Conservation (phyloP, 192 early-diverging fungal genomes). For the Helicostylum pulchrum region DNA sequence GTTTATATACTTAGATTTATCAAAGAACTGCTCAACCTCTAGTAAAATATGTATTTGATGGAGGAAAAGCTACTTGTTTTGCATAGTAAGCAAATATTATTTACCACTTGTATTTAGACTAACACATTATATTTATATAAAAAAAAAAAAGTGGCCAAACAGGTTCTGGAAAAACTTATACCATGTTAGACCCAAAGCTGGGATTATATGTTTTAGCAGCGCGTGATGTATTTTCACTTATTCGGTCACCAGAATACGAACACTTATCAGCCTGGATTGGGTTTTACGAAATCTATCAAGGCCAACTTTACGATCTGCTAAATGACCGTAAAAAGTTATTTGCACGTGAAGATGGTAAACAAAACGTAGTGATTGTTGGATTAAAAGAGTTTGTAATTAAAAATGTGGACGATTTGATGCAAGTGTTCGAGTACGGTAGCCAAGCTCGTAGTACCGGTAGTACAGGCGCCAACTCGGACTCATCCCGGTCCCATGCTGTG, state of each 20-base stretch:
- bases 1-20: slow-evolving; percentile 48
- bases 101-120: background rate
- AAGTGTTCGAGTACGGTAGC: slow-evolving; percentile 92
- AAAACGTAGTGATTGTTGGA: slow-evolving; percentile 89
- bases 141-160: slow-evolving; percentile 68
- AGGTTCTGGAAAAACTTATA: slow-evolving; percentile 86
- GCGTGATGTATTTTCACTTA: slow-evolving; percentile 81
- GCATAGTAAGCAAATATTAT: slow-evolving; percentile 68
- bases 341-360: slow-evolving; percentile 96
- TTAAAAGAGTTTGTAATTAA: slow-evolving; percentile 85
- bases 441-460: slow-evolving; percentile 89
- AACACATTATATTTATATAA: background rate
- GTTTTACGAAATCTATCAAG: slow-evolving; percentile 98
- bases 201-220: slow-evolving; percentile 94
- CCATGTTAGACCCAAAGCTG: slow-evolving; percentile 87
- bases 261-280: slow-evolving; percentile 82
- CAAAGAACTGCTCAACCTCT: slow-evolving; percentile 88
- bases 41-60: slow-evolving; percentile 91
- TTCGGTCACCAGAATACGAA: slow-evolving; percentile 66
- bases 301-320: slow-evolving; percentile 92
- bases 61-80: slow-evolving; percentile 98
- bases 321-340: slow-evolving; percentile 87
- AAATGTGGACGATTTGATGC: slow-evolving; percentile 82
- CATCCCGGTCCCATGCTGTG: slow-evolving; percentile 98
- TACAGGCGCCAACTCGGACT: slow-evolving; percentile 94